A percentile compares a stretch with the other conserved stretches of the same genome.
phyloP scores from a whole-genome alignment of 495 filamentous ascomycete genomes.

The Hyaloscypha variabilis region DNA sequence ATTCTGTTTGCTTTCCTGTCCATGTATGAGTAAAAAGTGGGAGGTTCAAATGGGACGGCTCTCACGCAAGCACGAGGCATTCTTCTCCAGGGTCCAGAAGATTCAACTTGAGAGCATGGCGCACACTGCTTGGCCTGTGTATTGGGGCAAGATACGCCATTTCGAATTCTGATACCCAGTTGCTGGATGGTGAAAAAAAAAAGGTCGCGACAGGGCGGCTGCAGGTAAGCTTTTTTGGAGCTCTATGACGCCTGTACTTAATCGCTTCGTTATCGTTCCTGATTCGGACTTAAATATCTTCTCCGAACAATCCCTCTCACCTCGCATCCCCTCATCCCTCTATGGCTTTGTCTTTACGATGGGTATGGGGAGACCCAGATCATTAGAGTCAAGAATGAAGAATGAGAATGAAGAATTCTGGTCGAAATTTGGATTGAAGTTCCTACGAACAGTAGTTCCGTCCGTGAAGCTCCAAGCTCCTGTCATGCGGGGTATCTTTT shows the following conservation, averaged over 20 bases:
- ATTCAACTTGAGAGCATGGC: slow-evolving; percentile 80
- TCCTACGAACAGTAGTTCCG: not conserved
- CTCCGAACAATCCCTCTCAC: not conserved
- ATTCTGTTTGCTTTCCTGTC: slow-evolving; percentile 86
- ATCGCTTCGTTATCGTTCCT: slow-evolving; percentile 11
- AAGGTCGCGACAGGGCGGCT: not conserved
- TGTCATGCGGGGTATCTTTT: slow-evolving; percentile 19
- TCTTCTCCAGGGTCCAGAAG: slow-evolving; percentile 75
- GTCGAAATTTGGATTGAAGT: not conserved
- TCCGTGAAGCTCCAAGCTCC: slow-evolving; percentile 10
- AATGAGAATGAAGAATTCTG: too few relatives aligned
- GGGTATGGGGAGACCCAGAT: not conserved
- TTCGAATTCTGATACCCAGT: not conserved
- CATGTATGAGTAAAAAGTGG: slow-evolving; percentile 20
- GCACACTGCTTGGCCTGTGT: slow-evolving; percentile 85
- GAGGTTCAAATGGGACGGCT: slow-evolving; percentile 6
- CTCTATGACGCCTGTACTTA: not conserved
- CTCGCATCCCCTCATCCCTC: too few relatives aligned
- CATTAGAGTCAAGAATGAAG: not conserved
- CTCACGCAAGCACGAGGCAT: slow-evolving; percentile 84
- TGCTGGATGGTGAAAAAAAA: not conserved
- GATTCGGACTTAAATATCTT: not conserved
- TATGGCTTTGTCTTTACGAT: too few relatives aligned
- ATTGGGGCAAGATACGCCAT: slow-evolving; percentile 98
- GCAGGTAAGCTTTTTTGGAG: not conserved